phyloP scores from a whole-genome alignment of 805 yeast species.

The Dipodascus geniculatus region DNA sequence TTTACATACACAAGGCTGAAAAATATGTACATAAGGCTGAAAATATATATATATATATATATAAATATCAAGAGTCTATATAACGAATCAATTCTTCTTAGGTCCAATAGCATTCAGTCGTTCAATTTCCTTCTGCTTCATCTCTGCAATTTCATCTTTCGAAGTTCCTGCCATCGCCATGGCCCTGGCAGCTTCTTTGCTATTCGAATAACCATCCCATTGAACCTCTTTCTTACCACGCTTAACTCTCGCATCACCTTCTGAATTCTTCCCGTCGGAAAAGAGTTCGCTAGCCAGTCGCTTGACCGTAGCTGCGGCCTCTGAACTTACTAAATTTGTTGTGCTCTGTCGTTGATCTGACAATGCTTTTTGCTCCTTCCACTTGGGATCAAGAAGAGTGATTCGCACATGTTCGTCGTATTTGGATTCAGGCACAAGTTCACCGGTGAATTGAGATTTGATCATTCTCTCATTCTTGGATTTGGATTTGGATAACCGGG shows the following conservation, averaged over 20 bases:
- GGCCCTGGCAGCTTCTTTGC: constrained; percentile 13
- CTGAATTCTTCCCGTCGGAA: constrained; percentile 14
- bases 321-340: constrained; percentile 25
- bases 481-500: constrained; percentile 35
- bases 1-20: not conserved
- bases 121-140: constrained; percentile 7
- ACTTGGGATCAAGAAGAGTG: constrained; percentile 65
- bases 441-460: constrained; percentile 71
- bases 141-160: constrained; percentile 9
- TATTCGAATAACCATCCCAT: constrained; percentile 18
- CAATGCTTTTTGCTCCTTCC: constrained; percentile 47
- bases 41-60: too few relatives aligned
- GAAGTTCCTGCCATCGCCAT: constrained; percentile 12
- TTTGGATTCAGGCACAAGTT: constrained; percentile 53
- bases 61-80: too few relatives aligned
- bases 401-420: constrained; percentile 58
- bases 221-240: constrained; percentile 12
- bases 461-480: constrained; percentile 29
- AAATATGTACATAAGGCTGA: too few relatives aligned
- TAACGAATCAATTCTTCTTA: not conserved
- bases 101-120: constrained; percentile 12
- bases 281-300: constrained; percentile 25
- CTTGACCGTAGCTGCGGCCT: constrained; percentile 28
- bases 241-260: constrained; percentile 10
- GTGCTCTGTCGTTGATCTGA: constrained; percentile 23